Evolutionary conservation across 2,329 filamentous ascomycete genomes (phyloP), one percentile per base, ranked within the genome.

Genomic region (Aspergillus tanneri): DNA sequence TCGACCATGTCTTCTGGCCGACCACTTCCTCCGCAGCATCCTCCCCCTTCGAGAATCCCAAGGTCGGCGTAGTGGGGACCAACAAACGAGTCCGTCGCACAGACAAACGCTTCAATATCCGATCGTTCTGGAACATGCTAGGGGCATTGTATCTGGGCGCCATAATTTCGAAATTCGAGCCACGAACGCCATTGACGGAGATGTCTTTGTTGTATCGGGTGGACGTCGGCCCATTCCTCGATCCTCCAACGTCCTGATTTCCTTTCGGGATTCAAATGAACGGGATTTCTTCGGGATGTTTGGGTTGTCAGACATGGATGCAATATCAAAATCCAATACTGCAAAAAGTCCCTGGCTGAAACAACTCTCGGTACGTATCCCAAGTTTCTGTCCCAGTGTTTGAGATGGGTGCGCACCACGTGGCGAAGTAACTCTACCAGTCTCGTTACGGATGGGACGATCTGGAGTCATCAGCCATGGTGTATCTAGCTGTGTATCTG

Each of bases 131-230:
- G 62, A 83, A 85, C 63, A 75, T 82, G 59, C 68, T 85, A 14
- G 81, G 78, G 0, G 77, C 76, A 23, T 62, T 75, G n/a, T 84
- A 85, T 59, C 74, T 86, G 1, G 75, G 55, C 77, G 82, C 0
- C 80, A 84, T 62, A 84, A 84, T 59, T 85, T 79, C 61, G 82
- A 85, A 58, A 78, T 81, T 43, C 73, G 77, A 1, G 71, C 79
- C 0, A 78, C 77, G 5, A 80, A 79, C 51, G 69, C 75, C 5
- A 66, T 85, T 8, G 82, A 85, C 47, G 80, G 80, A 7, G 80
- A 79, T 8, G 72, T 82, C 16, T 83, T 80, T 40, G 78, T 81
- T 1, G 69, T 85, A 2, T 83, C 80, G 0, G 79, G 80, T 0
- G 73, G 81, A 84, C 81, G 0, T 72, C 70, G 0, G 72, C 74